These are phyloP conservation scores for Polytrichum commune DNA, from an alignment of 225 moss, liverwort and hornwort genomes.

Conservation along the genomic window DNA sequence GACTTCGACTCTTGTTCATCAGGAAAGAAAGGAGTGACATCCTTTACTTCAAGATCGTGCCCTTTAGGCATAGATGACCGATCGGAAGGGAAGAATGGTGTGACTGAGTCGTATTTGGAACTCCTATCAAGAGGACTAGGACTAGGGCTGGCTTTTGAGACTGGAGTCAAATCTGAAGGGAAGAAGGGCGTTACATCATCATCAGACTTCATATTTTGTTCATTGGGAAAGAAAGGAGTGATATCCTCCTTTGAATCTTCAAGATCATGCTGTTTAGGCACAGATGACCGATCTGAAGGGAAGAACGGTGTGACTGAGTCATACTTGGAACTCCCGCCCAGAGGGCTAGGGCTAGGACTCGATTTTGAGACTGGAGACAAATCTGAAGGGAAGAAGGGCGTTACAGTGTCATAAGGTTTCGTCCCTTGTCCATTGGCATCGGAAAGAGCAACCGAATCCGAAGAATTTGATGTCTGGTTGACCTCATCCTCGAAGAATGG, in stretches of 20 bases:
- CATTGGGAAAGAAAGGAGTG: constrained; percentile 22
- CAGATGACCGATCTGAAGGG: constrained; percentile 17
- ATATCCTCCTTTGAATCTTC: constrained; percentile 3
- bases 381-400: constrained; percentile 5
- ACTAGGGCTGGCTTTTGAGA: no score
- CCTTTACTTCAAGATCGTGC: background rate
- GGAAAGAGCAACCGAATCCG: no score
- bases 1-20: constrained; percentile 11
- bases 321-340: background rate
- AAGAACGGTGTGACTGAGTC: constrained; percentile 34
- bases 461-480: no score
- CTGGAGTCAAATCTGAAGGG: background rate
- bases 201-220: constrained; percentile 8
- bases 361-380: background rate
- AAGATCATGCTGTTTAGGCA: background rate
- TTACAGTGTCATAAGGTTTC: background rate
- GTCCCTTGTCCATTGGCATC: no score
- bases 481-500: background rate
- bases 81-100: constrained; percentile 1
- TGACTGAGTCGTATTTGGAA: background rate
- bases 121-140: no score
- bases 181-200: constrained; percentile 16
- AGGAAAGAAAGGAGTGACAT: constrained; percentile 35
- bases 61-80: no score
- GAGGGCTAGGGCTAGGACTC: background rate